Conservation (phyloP, 306 rosid genomes). For the Vigna mungo region DNA sequence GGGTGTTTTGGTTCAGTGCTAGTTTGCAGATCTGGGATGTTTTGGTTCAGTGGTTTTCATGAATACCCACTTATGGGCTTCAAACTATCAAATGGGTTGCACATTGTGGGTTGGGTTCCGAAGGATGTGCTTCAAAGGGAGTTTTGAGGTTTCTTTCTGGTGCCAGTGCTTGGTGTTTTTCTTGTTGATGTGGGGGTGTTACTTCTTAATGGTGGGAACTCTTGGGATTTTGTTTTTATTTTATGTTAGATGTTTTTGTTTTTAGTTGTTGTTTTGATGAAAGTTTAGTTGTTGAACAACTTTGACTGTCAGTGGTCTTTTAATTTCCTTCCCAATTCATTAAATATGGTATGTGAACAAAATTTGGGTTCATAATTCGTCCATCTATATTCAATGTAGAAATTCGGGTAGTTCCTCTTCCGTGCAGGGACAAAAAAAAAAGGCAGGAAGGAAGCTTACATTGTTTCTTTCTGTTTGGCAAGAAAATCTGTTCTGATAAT, state of each 20-base stretch:
- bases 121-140: conserved; percentile 38
- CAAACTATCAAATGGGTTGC: conserved; percentile 33
- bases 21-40: conserved; percentile 65
- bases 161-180: conserved; percentile 15
- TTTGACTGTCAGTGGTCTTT: conserved; percentile 32
- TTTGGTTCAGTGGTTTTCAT: conserved; percentile 39
- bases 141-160: conserved; percentile 32
- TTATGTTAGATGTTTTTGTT: neutral
- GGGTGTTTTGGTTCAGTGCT: neutral
- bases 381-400: conserved; percentile 43
- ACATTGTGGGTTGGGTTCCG: conserved; percentile 50
- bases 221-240: conserved; percentile 26
- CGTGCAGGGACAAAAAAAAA: neutral
- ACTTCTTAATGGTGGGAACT: neutral
- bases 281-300: conserved; percentile 53
- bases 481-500: conserved; percentile 22
- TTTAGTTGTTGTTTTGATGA: conserved; percentile 10
- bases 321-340: conserved; percentile 41
- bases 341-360: conserved; percentile 29
- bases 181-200: neutral
- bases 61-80: conserved; percentile 33
- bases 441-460: conserved; percentile 34
- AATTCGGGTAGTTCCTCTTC: conserved; percentile 40
- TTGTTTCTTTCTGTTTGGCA: conserved; percentile 40
- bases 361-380: conserved; percentile 30